Base-by-base conservation (phyloP, 2,329 filamentous ascomycete genomes). In the Chlorencoelia australis region DNA sequence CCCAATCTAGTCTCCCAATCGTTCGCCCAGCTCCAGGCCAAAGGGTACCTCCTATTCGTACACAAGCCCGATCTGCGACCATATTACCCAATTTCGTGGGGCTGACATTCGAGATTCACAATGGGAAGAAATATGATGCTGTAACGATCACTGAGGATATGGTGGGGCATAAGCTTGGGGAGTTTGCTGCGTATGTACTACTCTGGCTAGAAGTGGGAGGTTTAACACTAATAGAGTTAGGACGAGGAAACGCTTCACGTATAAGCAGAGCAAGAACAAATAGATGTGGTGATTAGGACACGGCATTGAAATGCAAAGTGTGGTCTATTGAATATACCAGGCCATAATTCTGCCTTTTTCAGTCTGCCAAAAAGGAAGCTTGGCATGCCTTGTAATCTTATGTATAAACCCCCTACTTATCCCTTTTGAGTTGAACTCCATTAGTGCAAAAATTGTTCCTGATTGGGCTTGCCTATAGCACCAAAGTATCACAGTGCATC, bases 11-110 rank as follows among this genome's bases (percentile, higher is more conserved):
- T 54, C 68, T 64, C 44, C 75, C 62, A 7, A 73, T 75, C 40
- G 54, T 65, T 30, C 62, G 60, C 42, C 44, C 57, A 24, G 65
- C 64, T 47, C 52, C 64, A 19, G 72, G 72, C 41, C 62, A 73
- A 47, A 66, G 67, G 43, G 62, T 65, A n/a, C 69, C 69, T 18
- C 75, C 78, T 5, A 79, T 84, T 52, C 74, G 67, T 54, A 85
- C 80, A 4, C 75, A 80, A 59, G 79, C 79, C 24, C 75, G 80
- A 46, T 68, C 71, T 34, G 80, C 80, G 26, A 83, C 80, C 1
- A 83, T 85, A 45, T 65, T 84, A 20, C 80, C 80, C 3, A 81
- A 77, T 50, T 84, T 84, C 52, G 75, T 85, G 15, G 79, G 79
- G 2, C 55, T 82, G 44, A 69, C 71, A 50, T 85, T 85, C 55